Evolutionary conservation across 2,329 filamentous ascomycete genomes (phyloP), one percentile per base, ranked within the genome.

Genomic region (Colletotrichum neosansevieriae): DNA sequence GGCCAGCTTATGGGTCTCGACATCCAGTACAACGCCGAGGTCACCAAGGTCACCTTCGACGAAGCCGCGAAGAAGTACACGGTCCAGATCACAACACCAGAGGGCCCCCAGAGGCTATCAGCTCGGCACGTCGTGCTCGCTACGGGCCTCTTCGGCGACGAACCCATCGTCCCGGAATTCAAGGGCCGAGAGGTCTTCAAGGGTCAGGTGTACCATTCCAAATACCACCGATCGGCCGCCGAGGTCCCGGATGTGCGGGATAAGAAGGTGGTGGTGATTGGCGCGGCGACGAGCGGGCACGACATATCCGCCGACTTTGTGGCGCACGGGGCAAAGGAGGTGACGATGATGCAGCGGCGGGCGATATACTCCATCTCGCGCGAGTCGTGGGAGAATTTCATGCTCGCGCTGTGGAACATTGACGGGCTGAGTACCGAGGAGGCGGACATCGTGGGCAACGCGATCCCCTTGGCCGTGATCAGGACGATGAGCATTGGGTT

Each of bases 291-390:
- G 62, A 83, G 81, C 67, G 83, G 79, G 0, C 83, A 86, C 62
- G 84, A 86, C 58, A 83, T 86, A 54, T 82, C 83, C 0, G 81
- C 85, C 71, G 82, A 86, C 71, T 86, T 80, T 69, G 79, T 80
- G 54, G 79, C 85, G 58, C 80, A 82, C 38, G 85, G 85, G 1
- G 82, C 82, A 5, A 71, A 67, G 2, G 74, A 80, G 19, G 84
- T 87, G 2, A 85, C 84, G 3, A 84, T 88, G 81, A 72, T 88
- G 2, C 86, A 88, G 74, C 82, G 85, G 9, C 77, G 79, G 9
- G 80, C 80, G 2, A 87, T 84, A 3, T 86, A 83, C 72, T 82
- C 86, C 11, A 78, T 87, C 29, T 82, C 81, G 0, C 78, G 77
- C 13, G 78, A 82, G 54, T 63, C 44, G 3, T 79, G 79, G 45